A percentile compares a stretch with the other conserved stretches of the same genome.
These are phyloP conservation scores for Aspergillus udagawae DNA, from an alignment of 2,329 filamentous ascomycete species.

Conservation along the genomic window DNA sequence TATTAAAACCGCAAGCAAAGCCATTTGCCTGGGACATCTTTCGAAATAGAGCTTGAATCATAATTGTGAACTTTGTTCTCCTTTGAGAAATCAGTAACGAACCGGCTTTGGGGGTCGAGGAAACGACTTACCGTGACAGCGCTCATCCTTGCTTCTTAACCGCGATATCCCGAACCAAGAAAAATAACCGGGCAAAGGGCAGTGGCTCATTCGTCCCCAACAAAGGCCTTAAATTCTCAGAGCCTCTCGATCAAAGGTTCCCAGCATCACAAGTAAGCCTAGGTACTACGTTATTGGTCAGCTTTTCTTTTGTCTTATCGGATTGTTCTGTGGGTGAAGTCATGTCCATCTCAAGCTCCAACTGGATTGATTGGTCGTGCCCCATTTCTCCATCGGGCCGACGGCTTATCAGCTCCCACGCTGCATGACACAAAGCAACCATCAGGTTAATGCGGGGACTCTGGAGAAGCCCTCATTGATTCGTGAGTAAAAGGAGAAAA, in stretches of 20 bases:
- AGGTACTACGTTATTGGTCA: neutral
- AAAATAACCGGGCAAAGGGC: slow-evolving; percentile 11
- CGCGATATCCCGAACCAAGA: slow-evolving; percentile 14
- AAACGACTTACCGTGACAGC: neutral
- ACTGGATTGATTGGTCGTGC: neutral
- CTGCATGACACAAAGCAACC: neutral
- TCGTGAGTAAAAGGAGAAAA: no score
- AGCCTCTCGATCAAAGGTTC: neutral
- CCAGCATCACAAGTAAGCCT: neutral
- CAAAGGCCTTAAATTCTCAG: neutral
- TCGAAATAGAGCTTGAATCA: neutral
- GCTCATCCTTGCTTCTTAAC: neutral
- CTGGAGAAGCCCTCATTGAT: neutral
- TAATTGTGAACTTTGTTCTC: neutral
- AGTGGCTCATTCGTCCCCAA: neutral
- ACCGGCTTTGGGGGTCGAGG: neutral
- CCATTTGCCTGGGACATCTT: slow-evolving; percentile 4
- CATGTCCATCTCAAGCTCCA: neutral
- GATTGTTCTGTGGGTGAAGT: neutral
- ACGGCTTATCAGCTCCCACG: neutral
- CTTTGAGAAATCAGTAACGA: neutral
- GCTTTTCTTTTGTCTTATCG: neutral
- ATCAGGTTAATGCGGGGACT: neutral
- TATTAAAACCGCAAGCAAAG: slow-evolving; percentile 7
- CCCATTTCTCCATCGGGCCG: neutral